These are phyloP conservation scores for Rubia peregrina DNA, from an alignment of 305 asterid genomes.

Conservation along the genomic window DNA sequence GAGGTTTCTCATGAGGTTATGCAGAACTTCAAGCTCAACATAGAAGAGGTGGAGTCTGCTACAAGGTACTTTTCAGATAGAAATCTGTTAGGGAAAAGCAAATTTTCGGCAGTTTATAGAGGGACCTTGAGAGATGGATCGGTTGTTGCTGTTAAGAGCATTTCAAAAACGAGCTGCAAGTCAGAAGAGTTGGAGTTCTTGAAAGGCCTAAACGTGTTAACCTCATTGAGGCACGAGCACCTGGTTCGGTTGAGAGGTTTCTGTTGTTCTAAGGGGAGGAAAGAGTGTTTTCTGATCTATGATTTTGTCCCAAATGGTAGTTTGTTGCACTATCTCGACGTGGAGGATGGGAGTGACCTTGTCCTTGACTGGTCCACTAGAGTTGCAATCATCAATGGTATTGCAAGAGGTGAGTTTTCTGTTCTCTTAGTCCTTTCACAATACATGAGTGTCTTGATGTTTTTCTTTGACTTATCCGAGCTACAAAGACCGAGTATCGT, in stretches of 20 bases:
- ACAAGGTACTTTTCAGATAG: slow-evolving; percentile 73
- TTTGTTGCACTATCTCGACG: slow-evolving; percentile 53
- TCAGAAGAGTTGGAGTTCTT: slow-evolving; percentile 82
- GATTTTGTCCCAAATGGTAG: slow-evolving; percentile 69
- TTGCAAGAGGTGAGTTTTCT: slow-evolving; percentile 64
- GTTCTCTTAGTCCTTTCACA: background rate
- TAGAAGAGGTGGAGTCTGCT: slow-evolving; percentile 76
- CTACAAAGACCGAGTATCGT: too few relatives aligned
- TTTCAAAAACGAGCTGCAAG: slow-evolving; percentile 76
- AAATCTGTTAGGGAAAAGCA: slow-evolving; percentile 65
- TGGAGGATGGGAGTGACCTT: slow-evolving; percentile 46
- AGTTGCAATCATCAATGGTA: slow-evolving; percentile 58
- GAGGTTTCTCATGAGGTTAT: slow-evolving; percentile 52
- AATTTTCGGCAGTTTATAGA: slow-evolving; percentile 51
- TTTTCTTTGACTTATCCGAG: too few relatives aligned
- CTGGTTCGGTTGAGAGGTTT: slow-evolving; percentile 69
- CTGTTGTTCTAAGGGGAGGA: slow-evolving; percentile 76
- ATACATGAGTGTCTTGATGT: background rate
- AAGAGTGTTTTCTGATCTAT: slow-evolving; percentile 78
- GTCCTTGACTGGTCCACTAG: slow-evolving; percentile 75
- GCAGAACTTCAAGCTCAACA: slow-evolving; percentile 59
- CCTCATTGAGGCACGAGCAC: slow-evolving; percentile 70
- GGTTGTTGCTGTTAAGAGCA: slow-evolving; percentile 58
- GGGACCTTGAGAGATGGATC: slow-evolving; percentile 79
- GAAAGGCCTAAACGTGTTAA: slow-evolving; percentile 52